A percentile compares a stretch with the other conserved stretches of the same genome.
Evolutionary conservation across 305 asterid genomes (phyloP).

Genomic region (Fraxinus paxiana): DNA sequence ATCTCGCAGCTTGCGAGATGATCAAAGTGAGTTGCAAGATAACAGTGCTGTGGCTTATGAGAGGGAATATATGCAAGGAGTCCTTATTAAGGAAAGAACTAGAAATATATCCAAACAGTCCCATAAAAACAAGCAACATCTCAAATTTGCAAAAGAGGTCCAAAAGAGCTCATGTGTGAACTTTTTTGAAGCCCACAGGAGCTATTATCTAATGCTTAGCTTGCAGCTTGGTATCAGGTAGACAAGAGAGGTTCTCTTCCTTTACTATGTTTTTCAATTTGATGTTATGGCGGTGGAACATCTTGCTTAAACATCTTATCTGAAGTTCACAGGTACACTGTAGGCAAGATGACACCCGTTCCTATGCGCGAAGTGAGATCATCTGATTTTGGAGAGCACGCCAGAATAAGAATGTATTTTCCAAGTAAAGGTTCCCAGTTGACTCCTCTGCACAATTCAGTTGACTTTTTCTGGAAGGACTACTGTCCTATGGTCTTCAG

Average conservation of each 20-base stretch:
- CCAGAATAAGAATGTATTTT: slow-evolving; percentile 85
- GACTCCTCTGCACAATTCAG: slow-evolving; percentile 83
- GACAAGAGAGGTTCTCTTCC: slow-evolving; percentile 22
- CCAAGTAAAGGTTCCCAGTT: slow-evolving; percentile 81
- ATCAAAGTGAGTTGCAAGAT: slow-evolving; percentile 43
- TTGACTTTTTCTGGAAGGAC: slow-evolving; percentile 90
- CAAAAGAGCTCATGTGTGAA: slow-evolving; percentile 45
- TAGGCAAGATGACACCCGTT: slow-evolving; percentile 91
- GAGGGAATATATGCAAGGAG: slow-evolving; percentile 98
- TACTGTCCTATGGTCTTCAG: slow-evolving; percentile 99
- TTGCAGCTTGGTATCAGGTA: slow-evolving; percentile 97
- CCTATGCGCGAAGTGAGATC: slow-evolving; percentile 88
- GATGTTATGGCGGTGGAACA: slow-evolving; percentile 18
- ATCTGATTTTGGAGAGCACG: slow-evolving; percentile 83
- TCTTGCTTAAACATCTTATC: slow-evolving; percentile 37
- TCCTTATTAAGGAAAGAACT: slow-evolving; percentile 69
- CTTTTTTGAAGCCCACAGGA: slow-evolving; percentile 59
- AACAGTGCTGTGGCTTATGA: slow-evolving; percentile 53
- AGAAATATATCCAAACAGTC: slow-evolving; percentile 45
- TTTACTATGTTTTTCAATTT: slow-evolving; percentile 6
- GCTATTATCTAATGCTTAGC: slow-evolving; percentile 86
- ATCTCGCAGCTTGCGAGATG: slow-evolving; percentile 49
- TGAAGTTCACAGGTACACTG: slow-evolving; percentile 82
- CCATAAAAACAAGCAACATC: slow-evolving; percentile 47
- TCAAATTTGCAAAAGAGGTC: slow-evolving; percentile 59